Evolutionary conservation across 352 stramenopile genomes (phyloP).

Genomic region (Pythium graminicola): DNA sequence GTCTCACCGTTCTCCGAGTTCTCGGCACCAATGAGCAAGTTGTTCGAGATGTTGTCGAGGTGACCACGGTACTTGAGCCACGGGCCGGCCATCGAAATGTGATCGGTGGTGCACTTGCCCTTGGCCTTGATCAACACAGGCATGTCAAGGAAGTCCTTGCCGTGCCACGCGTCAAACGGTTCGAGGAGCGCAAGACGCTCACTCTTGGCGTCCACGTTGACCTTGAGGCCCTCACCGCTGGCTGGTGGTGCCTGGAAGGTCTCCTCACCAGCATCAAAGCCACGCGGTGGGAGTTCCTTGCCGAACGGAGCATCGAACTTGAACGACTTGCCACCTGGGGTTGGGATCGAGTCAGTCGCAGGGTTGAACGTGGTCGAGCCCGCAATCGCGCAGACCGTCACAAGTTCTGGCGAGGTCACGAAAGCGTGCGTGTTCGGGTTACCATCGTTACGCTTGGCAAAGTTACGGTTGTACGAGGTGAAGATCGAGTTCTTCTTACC

Average conservation of each 20-base stretch:
- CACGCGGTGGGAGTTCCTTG: conserved; percentile 86
- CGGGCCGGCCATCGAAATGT: conserved; percentile 92
- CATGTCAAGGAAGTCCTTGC: conserved; percentile 83
- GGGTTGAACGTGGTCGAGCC: conserved; percentile 89
- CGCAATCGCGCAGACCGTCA: conserved; percentile 87
- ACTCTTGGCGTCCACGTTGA: conserved; percentile 78
- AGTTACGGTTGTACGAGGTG: conserved; percentile 95
- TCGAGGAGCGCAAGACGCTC: conserved; percentile 85
- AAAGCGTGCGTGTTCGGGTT: conserved; percentile 92
- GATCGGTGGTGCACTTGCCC: conserved; percentile 94
- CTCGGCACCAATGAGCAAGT: conserved; percentile 90
- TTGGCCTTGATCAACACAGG: conserved; percentile 93
- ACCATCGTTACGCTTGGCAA: conserved; percentile 91
- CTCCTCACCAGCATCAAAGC: conserved; percentile 89
- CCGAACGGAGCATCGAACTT: conserved; percentile 89
- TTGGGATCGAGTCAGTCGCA: conserved; percentile 84
- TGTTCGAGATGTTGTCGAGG: conserved; percentile 94
- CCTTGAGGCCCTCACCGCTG: conserved; percentile 53
- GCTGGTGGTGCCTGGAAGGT: conserved; percentile 87
- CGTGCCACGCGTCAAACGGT: conserved; percentile 86
- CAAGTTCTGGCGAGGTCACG: conserved; percentile 89
- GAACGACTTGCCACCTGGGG: conserved; percentile 80
- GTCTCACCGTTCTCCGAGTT: conserved; percentile 91
- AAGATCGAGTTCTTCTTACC: conserved; percentile 92
- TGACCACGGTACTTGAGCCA: conserved; percentile 94